Evolutionary conservation across 768 basidiomycete genomes (phyloP), one percentile per base, ranked within the genome.

Genomic region (Amanita molliuscula): DNA sequence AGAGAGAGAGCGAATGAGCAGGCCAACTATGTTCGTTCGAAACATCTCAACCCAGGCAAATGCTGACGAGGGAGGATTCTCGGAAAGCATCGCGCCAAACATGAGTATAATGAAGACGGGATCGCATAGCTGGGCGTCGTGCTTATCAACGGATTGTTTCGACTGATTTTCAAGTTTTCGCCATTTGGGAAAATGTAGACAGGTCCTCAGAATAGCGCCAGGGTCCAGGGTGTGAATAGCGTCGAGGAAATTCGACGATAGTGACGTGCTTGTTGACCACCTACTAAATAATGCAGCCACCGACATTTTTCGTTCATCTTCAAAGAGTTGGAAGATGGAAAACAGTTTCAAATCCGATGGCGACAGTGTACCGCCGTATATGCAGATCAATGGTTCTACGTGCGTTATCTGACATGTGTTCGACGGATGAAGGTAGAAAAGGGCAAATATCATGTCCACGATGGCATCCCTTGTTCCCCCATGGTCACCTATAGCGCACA

Each of bases 391-490:
- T 1, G 88, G 89, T 41, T 88, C 82, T 38, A 94, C 66, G 55
- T 94, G 89, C 3, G 78, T 84, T 8, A 82, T 74, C 61, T 95
- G 94, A 58, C 88, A 94, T 2, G 91, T 85, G 57, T 90, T 90
- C 10, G 72, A 65, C 0, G 92, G 88, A 58, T 93, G 82, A 11
- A 83, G 72, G 49, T 75, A 63, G 69, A 94, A 96, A 1, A 95
- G 70, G 3, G 67, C 64, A 40, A 79, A 71, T 3, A 94, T 65
- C 1, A 88, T 63, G n/a, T 65, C 56, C 33, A 83, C 68, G 25
- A 87, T 60, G 2, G 70, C 65, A 20, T 75, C 69, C 18, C 81
- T 73, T 26, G 64, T 58, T 4, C 61, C 54, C 3, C 59, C 51
- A 10, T 57, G 55, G 25, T 56, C 60, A n/a, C 51, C 49, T 35